phyloP scores from a whole-genome alignment of 306 rosid genomes.

The Gleditsia sinensis region DNA sequence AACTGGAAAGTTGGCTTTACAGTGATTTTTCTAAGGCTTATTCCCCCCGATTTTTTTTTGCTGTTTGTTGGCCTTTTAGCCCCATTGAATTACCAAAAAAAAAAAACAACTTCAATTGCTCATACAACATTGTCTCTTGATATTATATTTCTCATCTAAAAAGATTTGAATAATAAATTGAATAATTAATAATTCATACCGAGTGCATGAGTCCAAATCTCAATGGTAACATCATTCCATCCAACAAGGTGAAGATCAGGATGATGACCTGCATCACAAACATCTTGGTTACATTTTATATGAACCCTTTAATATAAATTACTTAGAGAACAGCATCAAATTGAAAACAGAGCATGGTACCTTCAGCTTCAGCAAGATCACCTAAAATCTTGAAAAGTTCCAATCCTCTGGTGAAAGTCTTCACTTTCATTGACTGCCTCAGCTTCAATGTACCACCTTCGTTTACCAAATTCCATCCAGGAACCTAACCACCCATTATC shows the following conservation, averaged over 20 bases:
- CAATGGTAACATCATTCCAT: conserved; percentile 76
- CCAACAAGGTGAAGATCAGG: conserved; percentile 93
- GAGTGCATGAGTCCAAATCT: conserved; percentile 82
- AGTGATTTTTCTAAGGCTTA: no score
- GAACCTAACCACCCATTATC: conserved; percentile 42
- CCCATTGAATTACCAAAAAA: no score
- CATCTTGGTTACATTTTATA: not conserved
- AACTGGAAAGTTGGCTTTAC: no score
- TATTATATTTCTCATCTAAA: not conserved
- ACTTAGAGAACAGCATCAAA: not conserved
- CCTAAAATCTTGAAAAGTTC: conserved; percentile 66
- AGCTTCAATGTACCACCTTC: conserved; percentile 66
- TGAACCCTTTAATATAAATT: not conserved
- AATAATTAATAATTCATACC: conserved; percentile 48
- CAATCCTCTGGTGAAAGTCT: conserved; percentile 73
- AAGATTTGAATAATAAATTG: not conserved
- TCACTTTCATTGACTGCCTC: conserved; percentile 65
- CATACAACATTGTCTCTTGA: not conserved
- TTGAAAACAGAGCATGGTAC: conserved; percentile 33
- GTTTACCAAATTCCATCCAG: conserved; percentile 65
- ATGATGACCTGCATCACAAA: conserved; percentile 66
- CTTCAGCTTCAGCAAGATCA: conserved; percentile 83
- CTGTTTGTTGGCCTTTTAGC: no score
- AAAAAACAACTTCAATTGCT: not conserved
- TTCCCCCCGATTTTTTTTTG: no score